Conservation (phyloP, 306 rosid genomes). For the Quercus aquifolioides region DNA sequence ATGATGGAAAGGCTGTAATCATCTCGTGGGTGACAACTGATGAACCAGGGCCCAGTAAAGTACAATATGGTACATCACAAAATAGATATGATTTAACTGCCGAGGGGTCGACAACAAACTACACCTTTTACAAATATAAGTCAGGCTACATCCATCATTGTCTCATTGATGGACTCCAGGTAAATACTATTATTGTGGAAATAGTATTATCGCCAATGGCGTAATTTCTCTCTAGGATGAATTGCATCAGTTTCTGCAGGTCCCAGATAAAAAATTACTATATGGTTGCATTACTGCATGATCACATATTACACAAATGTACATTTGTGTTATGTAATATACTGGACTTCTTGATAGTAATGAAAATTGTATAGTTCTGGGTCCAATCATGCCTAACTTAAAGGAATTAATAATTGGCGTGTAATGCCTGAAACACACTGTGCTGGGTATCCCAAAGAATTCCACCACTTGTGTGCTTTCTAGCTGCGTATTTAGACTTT, state of each 20-base stretch:
- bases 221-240: slow-evolving; percentile 9
- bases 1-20: slow-evolving; percentile 86
- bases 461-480: neutral
- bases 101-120: slow-evolving; percentile 53
- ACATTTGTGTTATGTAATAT: neutral
- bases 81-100: slow-evolving; percentile 41
- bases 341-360: neutral
- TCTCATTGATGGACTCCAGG: slow-evolving; percentile 75
- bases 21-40: slow-evolving; percentile 86
- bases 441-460: neutral
- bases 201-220: slow-evolving; percentile 8
- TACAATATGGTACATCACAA: slow-evolving; percentile 59
- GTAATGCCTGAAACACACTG: neutral
- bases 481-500: slow-evolving; percentile 5
- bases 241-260: slow-evolving; percentile 5
- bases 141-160: slow-evolving; percentile 95
- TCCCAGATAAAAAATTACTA: neutral
- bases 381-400: neutral
- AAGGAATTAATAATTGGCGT: neutral
- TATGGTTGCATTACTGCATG: slow-evolving; percentile 13
- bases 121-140: slow-evolving; percentile 71
- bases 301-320: neutral
- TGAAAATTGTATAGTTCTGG: neutral
- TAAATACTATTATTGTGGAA: slow-evolving; percentile 21
- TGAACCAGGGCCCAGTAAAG: slow-evolving; percentile 59